Evolutionary conservation across 768 basidiomycete genomes (phyloP), one percentile per base, ranked within the genome.

Genomic region (Pleurotus tuoliensis): DNA sequence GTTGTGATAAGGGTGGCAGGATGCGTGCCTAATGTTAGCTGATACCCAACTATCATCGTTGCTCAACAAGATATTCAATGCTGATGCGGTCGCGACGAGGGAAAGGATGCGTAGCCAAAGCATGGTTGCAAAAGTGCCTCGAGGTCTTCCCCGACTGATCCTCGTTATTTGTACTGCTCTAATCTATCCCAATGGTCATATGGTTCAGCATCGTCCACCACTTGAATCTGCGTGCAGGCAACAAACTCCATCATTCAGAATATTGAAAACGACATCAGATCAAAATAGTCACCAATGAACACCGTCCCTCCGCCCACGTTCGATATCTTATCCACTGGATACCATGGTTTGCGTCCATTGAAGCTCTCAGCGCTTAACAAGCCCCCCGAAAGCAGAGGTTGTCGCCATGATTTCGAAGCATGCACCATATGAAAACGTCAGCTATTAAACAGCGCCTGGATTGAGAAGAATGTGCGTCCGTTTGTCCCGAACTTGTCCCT

Each of bases 21-120:
- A 44, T 16, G 18, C 62, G 8, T 47, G 66, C 67, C 69, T 63
- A 39, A 70, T 68, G 57, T 70, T 70, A 5, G 69, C 69, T 8
- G 67, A 65, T n/a, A 68, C 69, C 69, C 69, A 68, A 39, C 65
- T 67, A 47, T 70, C 69, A 49, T 70, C 69, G 55, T 70, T 70
- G 13, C 64, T 66, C 50, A 70, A 55, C 46, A 70, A 50, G 40
- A 70, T 67, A 53, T 70, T 69, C 55, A 70, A 37, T 13, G 54
- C 54, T 8, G 54, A 55, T 20, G 34, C 54, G 12, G 43, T 27
- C 16, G 54, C 37, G 24, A 47, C 41, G 25, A 55, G 37, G n/a
- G 51, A 53, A 20, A 53, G 38, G 11, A 53, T n/a, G 16, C 24
- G 39, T 7, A 55, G 13, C 5, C 27, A 30, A 22, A 55, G 13